Evolutionary conservation across 1,139 yeast species (phyloP).

Genomic region (Williopsis jadinii): DNA sequence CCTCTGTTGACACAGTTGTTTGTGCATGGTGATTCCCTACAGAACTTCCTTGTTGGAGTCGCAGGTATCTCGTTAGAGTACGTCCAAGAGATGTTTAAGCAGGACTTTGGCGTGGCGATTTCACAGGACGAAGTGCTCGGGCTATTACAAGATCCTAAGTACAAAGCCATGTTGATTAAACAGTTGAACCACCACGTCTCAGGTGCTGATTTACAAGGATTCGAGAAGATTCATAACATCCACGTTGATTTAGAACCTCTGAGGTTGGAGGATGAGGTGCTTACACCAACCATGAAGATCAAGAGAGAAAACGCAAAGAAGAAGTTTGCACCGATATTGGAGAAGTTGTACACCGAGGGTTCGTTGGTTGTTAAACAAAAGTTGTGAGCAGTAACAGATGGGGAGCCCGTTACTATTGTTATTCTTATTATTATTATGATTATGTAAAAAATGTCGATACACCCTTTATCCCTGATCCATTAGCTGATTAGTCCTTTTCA

Average conservation of each 20-base stretch:
- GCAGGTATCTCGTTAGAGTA: constrained; percentile 39
- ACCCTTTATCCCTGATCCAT: background rate
- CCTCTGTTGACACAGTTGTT: constrained; percentile 42
- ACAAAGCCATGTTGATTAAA: constrained; percentile 14
- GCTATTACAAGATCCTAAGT: constrained; percentile 14
- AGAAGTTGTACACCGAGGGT: constrained; percentile 48
- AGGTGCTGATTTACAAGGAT: constrained; percentile 23
- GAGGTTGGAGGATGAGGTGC: constrained; percentile 38
- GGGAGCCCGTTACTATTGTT: too few species aligned
- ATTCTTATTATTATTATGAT: too few species aligned
- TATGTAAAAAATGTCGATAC: too few species aligned
- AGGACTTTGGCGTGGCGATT: constrained; percentile 6
- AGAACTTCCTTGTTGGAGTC: constrained; percentile 48
- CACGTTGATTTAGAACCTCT: constrained; percentile 43
- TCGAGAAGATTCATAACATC: constrained; percentile 44
- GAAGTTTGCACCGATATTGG: constrained; percentile 36
- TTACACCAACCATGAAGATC: constrained; percentile 49
- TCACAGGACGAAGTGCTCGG: constrained; percentile 18
- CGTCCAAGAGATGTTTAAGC: constrained; percentile 9
- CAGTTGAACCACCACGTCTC: constrained; percentile 18
- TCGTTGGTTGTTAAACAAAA: constrained; percentile 15
- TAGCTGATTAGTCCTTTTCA: background rate
- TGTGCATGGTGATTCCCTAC: constrained; percentile 51
- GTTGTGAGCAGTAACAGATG: background rate
- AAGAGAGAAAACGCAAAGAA: constrained; percentile 41